Evolutionary conservation across 345 rosid species (phyloP), one percentile per base, ranked within the genome.

Genomic region (Ceriops tagal): DNA sequence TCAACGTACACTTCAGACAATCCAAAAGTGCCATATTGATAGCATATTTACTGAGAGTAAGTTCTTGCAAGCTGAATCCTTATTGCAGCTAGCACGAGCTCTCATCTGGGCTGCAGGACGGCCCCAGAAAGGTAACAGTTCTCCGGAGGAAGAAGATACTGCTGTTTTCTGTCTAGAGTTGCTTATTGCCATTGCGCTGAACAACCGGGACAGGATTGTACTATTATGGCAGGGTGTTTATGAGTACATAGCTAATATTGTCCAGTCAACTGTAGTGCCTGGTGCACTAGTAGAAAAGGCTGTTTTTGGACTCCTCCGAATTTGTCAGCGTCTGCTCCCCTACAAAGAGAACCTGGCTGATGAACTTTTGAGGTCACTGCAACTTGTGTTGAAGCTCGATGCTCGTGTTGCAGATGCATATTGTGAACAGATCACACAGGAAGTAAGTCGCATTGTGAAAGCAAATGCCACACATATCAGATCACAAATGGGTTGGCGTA

Each of bases 101-200:
- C 89, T 95, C 66, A 90, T 86, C 73, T 92, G 98, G 97, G 96
- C 97, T 51, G 96, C 98, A 53, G 99, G 99, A 73, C 83, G 92
- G 73, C 98, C 96, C 51, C 98, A 89, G 72, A 95, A 92, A 79
- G 99, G 98, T 53, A 90, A 75, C 71, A 86, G 81, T 76, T 88
- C 99, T 37, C 93, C 93, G 4, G 99, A 95, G 82, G 99, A 92
- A 74, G 99, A 95, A 80, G 99, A 95, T 79, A 95, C 99, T 56
- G 99, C 96, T 62, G 99, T 95, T 79, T 95, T 95, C 85, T 95
- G 99, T 78, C 84, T 95, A 64, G 98, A 92, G 77, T 78, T 95
- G 85, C 88, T 95, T 58, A 95, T 95, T 79, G 98, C 98, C 63
- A 95, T 92, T 71, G 90, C 99, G 72, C 85, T 95, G 75, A 95